phyloP scores from a whole-genome alignment of 371 early-diverging fungal species.

The Lichtheimia ramosa region DNA sequence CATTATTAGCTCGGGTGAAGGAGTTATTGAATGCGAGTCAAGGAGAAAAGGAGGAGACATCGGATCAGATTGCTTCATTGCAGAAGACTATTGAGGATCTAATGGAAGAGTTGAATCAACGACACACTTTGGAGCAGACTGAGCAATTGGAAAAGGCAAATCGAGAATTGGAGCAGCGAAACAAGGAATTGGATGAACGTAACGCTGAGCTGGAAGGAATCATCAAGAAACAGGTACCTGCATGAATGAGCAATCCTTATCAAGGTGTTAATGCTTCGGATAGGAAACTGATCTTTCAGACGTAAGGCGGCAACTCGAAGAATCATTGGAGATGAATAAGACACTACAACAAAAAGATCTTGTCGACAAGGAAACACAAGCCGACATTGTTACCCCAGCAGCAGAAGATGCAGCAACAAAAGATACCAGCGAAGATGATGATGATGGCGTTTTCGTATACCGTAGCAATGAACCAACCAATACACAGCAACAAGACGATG shows the following conservation, averaged over 20 bases:
- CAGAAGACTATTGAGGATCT: slow-evolving; percentile 10
- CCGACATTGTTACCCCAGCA: slow-evolving; percentile 5
- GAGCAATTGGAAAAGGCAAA: slow-evolving; percentile 18
- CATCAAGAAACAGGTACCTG: slow-evolving; percentile 14
- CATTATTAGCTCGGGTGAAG: slow-evolving; percentile 13
- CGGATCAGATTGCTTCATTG: slow-evolving; percentile 9
- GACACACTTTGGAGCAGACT: slow-evolving; percentile 13
- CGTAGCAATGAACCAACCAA: slow-evolving; percentile 6
- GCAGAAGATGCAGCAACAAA: slow-evolving; percentile 2
- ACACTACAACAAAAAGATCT: background rate
- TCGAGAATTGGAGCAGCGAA: slow-evolving; percentile 12
- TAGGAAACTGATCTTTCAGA: background rate
- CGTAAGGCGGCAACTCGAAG: background rate
- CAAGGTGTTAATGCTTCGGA: background rate
- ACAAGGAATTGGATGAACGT: slow-evolving; percentile 7
- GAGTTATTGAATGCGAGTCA: slow-evolving; percentile 16
- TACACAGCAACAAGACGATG: slow-evolving; percentile 7
- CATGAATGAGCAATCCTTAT: background rate
- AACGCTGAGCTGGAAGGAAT: slow-evolving; percentile 13
- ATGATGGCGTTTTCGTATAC: slow-evolving; percentile 44
- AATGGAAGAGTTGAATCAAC: slow-evolving; percentile 2
- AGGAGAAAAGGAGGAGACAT: background rate
- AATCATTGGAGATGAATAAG: slow-evolving; percentile 2
- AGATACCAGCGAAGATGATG: slow-evolving; percentile 25
- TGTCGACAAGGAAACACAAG: slow-evolving; percentile 23